Evolutionary conservation across 202 grass and related monocot genomes (phyloP).

Genomic region (Miscanthus sacchariflorus): DNA sequence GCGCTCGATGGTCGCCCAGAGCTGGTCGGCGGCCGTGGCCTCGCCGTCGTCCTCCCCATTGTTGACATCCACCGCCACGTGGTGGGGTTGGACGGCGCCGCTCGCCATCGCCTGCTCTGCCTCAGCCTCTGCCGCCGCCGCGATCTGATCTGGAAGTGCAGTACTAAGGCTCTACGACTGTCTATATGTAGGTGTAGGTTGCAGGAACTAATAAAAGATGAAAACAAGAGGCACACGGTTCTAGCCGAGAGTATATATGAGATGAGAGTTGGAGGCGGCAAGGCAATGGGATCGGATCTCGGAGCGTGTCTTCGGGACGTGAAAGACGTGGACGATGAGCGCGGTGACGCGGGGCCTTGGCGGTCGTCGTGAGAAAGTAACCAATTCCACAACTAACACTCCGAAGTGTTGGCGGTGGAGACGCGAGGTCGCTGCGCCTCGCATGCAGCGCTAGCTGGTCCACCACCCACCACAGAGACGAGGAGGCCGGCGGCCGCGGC

Average conservation of each 20-base stretch:
- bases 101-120: neutral
- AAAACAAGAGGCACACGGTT: neutral
- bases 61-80: constrained; percentile 22
- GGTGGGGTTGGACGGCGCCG: neutral
- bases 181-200: neutral
- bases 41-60: constrained; percentile 26
- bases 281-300: neutral
- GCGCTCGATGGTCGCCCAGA: constrained; percentile 73
- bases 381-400: neutral
- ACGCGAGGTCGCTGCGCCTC: neutral
- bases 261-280: neutral
- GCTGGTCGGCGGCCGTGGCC: constrained; percentile 32
- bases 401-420: neutral
- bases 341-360: neutral
- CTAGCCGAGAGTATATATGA: neutral
- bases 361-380: neutral
- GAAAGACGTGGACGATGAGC: neutral
- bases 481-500: neutral
- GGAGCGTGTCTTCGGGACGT: no score
- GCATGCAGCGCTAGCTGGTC: neutral
- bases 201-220: neutral
- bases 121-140: neutral
- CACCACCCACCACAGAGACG: neutral
- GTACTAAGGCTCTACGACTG: neutral
- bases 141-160: neutral